Conservation (phyloP, 164 flowering plant genomes). For the Warburgia ugandensis region DNA sequence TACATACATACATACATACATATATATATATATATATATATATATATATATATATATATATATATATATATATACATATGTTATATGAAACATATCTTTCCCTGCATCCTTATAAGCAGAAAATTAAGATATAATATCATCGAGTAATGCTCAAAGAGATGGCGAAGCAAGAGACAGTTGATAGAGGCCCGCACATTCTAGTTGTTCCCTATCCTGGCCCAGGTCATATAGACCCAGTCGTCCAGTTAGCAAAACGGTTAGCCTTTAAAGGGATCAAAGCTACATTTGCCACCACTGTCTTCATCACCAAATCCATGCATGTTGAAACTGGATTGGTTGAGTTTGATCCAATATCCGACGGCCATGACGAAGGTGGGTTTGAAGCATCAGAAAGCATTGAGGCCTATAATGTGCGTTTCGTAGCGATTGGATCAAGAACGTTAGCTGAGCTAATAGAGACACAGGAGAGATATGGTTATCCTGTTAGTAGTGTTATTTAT, state of each 20-base stretch:
- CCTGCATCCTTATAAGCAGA: too few relatives aligned
- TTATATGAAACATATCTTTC: too few relatives aligned
- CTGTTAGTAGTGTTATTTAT: conserved; percentile 25
- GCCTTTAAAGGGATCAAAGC: conserved; percentile 19
- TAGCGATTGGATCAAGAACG: conserved; percentile 6
- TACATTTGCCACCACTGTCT: conserved; percentile 11
- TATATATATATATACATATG: too few relatives aligned
- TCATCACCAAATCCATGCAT: conserved; percentile 3
- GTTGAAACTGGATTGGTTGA: not conserved
- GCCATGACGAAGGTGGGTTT: conserved; percentile 8
- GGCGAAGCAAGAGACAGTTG: too few relatives aligned
- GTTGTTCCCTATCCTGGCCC: too few relatives aligned
- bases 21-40: too few relatives aligned
- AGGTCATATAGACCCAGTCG: too few relatives aligned
- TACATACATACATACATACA: too few relatives aligned
- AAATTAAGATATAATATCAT: too few relatives aligned
- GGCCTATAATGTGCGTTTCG: conserved; percentile 7
- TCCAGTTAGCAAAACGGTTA: conserved; percentile 23
- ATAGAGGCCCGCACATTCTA: too few relatives aligned
- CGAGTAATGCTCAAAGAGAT: too few relatives aligned
- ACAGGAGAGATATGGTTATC: not conserved
- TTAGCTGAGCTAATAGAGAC: conserved; percentile 21
- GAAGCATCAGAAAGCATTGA: conserved; percentile 3
- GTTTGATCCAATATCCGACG: conserved; percentile 19
- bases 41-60: too few relatives aligned